phyloP scores from a whole-genome alignment of 345 rosid genomes.

The Physaria fendleri region DNA sequence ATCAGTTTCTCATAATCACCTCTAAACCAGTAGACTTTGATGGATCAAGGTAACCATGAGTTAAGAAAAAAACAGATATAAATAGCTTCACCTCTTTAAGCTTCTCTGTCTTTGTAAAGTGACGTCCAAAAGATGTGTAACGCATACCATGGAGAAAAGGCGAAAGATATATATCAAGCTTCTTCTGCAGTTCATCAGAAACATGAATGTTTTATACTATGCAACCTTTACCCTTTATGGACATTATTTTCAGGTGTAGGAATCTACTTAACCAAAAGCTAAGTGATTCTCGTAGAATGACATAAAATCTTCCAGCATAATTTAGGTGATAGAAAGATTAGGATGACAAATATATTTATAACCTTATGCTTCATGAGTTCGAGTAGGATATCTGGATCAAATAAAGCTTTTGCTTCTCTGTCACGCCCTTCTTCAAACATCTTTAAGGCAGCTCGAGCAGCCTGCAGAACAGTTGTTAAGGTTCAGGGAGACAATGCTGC shows the following conservation, averaged over 20 bases:
- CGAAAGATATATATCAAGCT: slow-evolving; percentile 50
- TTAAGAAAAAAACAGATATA: slow-evolving; percentile 3
- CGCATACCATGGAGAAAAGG: slow-evolving; percentile 60
- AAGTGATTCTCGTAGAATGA: not conserved
- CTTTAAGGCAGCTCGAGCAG: slow-evolving; percentile 45
- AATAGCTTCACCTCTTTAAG: slow-evolving; percentile 46
- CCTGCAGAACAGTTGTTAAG: slow-evolving; percentile 34
- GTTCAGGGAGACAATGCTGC: not conserved
- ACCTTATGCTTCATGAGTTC: slow-evolving; percentile 51
- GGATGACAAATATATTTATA: slow-evolving; percentile 7
- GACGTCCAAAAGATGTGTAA: slow-evolving; percentile 71
- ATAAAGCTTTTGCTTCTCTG: slow-evolving; percentile 52
- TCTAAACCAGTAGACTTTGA: not conserved
- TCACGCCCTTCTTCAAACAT: slow-evolving; percentile 42
- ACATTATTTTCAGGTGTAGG: not conserved
- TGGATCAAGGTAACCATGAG: not conserved
- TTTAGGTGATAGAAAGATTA: not conserved
- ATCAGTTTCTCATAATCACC: not conserved
- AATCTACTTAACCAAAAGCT: not conserved
- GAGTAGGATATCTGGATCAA: slow-evolving; percentile 42
- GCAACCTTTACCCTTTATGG: not conserved
- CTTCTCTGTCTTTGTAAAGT: slow-evolving; percentile 54
- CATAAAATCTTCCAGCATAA: not conserved
- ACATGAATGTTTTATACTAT: not conserved
- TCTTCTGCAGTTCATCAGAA: slow-evolving; percentile 33